Base-by-base conservation (phyloP, 2,329 filamentous ascomycete genomes). In the Lachnellula arida region DNA sequence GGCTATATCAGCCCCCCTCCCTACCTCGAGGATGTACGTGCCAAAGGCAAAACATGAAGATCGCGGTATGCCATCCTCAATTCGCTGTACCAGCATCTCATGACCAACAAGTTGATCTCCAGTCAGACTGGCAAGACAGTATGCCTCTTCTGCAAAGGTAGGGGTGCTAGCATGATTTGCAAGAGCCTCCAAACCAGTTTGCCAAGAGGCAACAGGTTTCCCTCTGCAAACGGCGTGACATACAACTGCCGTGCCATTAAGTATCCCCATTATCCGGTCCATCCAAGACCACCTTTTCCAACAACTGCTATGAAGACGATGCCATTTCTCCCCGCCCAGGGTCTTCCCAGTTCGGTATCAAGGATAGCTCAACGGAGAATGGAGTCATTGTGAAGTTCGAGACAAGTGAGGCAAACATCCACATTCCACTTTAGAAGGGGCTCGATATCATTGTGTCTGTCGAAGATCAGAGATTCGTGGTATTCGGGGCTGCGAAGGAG, bases 1-100 rank as follows among this genome's bases (percentile, higher is more conserved):
- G 86, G 4, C 84, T 89, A 0, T 89, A 86, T 64, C 78, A 85
- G 63, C 73, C 84, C 84, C 0, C n/a, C n/a, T n/a, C n/a, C n/a
- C n/a, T n/a, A 83, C 81, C 4, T 74, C 75, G 1, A 75, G 70
- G 22, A 72, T 90, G 8, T 90, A 90, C 62, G 76, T 89, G 0
- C 86, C 86, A 0, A 69, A 71, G 14, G 51, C 19, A 4, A 50
- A 46, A 14, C 69, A 71, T 0, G 70, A 73, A 0, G 79, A 83
- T 25, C 74, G 76, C 5, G 82, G 85, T 89, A 78, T 67, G 63
- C 87, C 25, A 88, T 88, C 64, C 69, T 84, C 37, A 85, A 85
- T 50, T 73, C 77, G 0, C 82, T 85, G 0, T 81, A 84, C 60
- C 76, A 84, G 52, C 78, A 84, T 58, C 71, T 85, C 5, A 80